Conservation (phyloP, 2,329 filamentous ascomycete genomes). For the Scytalidium sp. region DNA sequence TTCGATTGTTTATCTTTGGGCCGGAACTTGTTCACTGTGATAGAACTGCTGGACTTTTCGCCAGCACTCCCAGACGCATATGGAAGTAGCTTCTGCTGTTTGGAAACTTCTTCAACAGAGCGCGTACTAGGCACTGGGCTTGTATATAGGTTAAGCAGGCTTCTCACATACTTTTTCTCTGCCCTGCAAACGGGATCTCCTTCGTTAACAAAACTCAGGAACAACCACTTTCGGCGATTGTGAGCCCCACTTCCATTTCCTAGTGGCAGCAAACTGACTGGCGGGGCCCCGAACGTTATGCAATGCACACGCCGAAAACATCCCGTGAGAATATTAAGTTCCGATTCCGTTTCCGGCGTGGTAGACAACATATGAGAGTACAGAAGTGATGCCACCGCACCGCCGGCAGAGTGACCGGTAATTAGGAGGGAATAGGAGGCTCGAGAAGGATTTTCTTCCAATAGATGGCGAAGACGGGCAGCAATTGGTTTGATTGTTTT, state of each 20-base stretch:
- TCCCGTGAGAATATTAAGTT: slow-evolving; percentile 65
- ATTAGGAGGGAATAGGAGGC: slow-evolving; percentile 70
- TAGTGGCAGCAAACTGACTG: slow-evolving; percentile 69
- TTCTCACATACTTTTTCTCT: slow-evolving; percentile 72
- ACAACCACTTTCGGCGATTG: slow-evolving; percentile 62
- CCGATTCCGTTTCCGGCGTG: slow-evolving; percentile 53
- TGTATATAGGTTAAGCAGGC: slow-evolving; percentile 68
- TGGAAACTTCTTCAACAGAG: slow-evolving; percentile 4
- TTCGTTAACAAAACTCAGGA: slow-evolving; percentile 80
- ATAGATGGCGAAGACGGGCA: slow-evolving; percentile 62
- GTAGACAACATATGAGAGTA: slow-evolving; percentile 77
- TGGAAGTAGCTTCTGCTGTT: slow-evolving; percentile 3
- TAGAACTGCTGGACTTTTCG: slow-evolving; percentile 18
- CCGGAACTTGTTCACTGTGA: slow-evolving; percentile 15
- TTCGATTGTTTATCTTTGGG: slow-evolving; percentile 18
- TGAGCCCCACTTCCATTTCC: slow-evolving; percentile 47
- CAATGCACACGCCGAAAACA: slow-evolving; percentile 81
- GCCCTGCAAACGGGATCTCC: slow-evolving; percentile 78
- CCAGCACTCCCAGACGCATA: background rate
- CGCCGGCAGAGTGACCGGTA: slow-evolving; percentile 83
- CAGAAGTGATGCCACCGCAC: slow-evolving; percentile 75
- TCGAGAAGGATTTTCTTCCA: slow-evolving; percentile 68
- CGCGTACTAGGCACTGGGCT: slow-evolving; percentile 47
- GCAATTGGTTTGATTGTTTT: slow-evolving; percentile 75
- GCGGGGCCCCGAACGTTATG: slow-evolving; percentile 81